Conservation (phyloP, 305 asterid genomes). For the Solanum hybrid region DNA sequence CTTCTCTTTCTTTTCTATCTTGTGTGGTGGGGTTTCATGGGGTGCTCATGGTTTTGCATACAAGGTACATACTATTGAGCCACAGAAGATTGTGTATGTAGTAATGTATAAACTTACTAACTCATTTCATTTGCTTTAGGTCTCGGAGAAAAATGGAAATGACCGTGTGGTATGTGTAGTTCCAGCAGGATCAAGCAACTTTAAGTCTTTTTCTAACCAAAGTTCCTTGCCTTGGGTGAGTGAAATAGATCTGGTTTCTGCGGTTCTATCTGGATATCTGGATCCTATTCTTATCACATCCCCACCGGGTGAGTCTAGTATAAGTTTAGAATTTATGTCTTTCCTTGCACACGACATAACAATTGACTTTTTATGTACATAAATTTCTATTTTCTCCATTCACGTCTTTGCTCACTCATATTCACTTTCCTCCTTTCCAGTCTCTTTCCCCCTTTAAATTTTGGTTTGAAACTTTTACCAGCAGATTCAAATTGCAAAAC, state of each 20-base stretch:
- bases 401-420: not conserved
- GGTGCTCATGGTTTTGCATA: not conserved
- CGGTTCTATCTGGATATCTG: constrained; percentile 64
- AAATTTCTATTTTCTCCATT: not conserved
- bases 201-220: constrained; percentile 22
- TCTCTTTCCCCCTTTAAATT: not conserved
- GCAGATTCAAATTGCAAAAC: not conserved
- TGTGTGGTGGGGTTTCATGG: not conserved
- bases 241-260: constrained; percentile 65
- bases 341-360: not conserved
- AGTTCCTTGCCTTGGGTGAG: constrained; percentile 48
- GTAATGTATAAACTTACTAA: not conserved
- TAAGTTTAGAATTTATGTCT: not conserved
- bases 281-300: constrained; percentile 56
- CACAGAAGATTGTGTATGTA: not conserved
- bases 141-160: constrained; percentile 29
- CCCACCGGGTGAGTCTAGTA: constrained; percentile 54
- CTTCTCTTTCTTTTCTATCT: not conserved
- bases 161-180: constrained; percentile 43
- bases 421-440: not conserved
- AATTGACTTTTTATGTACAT: not conserved
- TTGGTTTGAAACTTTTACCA: not conserved
- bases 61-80: not conserved
- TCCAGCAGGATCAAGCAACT: constrained; percentile 41
- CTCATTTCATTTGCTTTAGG: constrained; percentile 23